Conservation (phyloP, 768 basidiomycete species). For the Sarcodon sp. region DNA sequence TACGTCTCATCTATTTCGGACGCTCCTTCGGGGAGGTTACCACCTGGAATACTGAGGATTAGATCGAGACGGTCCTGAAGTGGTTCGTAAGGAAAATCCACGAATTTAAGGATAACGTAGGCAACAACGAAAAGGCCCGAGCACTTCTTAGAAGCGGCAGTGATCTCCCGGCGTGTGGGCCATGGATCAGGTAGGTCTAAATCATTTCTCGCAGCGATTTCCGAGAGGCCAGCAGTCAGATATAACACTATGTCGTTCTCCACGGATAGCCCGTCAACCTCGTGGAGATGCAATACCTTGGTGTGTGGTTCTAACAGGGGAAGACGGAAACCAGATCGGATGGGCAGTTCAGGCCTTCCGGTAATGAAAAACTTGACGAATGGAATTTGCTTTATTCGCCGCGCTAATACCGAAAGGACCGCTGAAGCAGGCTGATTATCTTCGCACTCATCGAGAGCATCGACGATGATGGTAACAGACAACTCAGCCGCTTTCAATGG, state of each 20-base stretch:
- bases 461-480: slow-evolving; percentile 18
- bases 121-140: neutral
- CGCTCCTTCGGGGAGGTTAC: neutral
- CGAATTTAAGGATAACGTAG: neutral
- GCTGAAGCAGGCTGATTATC: slow-evolving; percentile 1
- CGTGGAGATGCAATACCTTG: neutral
- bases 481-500: slow-evolving; percentile 1
- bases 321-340: neutral
- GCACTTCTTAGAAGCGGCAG: neutral
- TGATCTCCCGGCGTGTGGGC: neutral
- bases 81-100: neutral
- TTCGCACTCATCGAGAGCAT: slow-evolving; percentile 23
- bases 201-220: neutral
- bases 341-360: neutral
- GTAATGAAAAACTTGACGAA: neutral
- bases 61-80: neutral
- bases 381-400: neutral
- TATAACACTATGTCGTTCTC: neutral
- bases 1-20: neutral
- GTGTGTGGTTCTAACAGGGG: neutral
- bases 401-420: neutral
- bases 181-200: neutral
- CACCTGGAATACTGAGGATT: neutral
- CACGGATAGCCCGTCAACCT: neutral
- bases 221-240: neutral